These are phyloP conservation scores for Cordyceps javanica DNA, from an alignment of 2,329 filamentous ascomycete species.

Conservation along the genomic window DNA sequence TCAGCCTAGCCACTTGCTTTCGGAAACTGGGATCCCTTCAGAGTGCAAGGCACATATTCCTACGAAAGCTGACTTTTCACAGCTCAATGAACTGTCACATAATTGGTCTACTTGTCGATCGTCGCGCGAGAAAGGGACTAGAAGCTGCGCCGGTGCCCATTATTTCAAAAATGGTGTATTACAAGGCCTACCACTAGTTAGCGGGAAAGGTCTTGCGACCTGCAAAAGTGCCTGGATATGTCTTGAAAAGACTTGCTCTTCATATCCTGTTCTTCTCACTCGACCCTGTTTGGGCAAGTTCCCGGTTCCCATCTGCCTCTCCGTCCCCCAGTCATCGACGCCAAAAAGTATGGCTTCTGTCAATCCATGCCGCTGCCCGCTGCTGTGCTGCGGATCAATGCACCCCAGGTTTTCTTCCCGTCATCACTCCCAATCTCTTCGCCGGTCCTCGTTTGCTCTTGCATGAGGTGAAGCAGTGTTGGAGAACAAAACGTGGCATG, in stretches of 20 bases:
- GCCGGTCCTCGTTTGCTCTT: neutral
- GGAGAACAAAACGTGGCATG: neutral
- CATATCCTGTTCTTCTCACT: neutral
- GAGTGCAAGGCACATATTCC: neutral
- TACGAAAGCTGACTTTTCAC: neutral
- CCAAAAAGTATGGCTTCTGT: neutral
- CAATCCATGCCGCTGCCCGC: neutral
- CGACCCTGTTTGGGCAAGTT: neutral
- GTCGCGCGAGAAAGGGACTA: neutral
- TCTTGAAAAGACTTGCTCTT: neutral
- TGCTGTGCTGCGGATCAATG: constrained; percentile 5
- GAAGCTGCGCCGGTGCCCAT: neutral
- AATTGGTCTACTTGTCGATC: neutral
- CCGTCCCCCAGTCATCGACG: neutral
- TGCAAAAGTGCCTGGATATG: neutral
- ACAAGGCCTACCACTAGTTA: neutral
- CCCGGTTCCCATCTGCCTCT: neutral
- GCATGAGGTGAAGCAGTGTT: neutral
- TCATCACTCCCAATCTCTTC: neutral
- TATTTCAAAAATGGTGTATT: neutral
- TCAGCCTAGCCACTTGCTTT: neutral
- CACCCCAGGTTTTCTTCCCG: constrained; percentile 8
- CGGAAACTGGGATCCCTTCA: neutral
- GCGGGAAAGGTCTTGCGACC: neutral
- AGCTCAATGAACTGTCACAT: no score